Evolutionary conservation across 331 rosid species (phyloP).

Genomic region (Spiraea crenata): DNA sequence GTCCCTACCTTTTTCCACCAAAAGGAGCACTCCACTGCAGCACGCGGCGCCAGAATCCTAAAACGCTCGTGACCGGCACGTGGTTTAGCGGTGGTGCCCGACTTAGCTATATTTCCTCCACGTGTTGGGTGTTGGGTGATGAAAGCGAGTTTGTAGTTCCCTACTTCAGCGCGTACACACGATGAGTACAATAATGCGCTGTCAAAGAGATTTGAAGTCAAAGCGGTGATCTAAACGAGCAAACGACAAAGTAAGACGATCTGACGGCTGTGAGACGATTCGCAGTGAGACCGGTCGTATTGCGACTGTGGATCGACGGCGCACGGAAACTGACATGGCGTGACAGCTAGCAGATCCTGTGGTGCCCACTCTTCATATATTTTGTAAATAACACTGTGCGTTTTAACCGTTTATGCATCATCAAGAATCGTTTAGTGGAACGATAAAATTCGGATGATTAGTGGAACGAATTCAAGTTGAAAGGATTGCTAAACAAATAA

Average conservation of each 20-base stretch:
- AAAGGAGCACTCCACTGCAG: neutral
- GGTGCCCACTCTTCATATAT: constrained; percentile 18
- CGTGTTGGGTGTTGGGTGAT: neutral
- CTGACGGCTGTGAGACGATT: constrained; percentile 10
- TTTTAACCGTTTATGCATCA: too few relatives aligned
- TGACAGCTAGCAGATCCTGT: constrained; percentile 27
- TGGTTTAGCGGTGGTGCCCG: neutral
- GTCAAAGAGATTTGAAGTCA: neutral
- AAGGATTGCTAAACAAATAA: too few relatives aligned
- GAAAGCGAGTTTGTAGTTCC: neutral
- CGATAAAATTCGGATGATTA: too few relatives aligned
- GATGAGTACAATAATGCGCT: too few relatives aligned
- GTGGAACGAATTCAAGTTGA: too few relatives aligned
- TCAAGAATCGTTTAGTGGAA: too few relatives aligned
- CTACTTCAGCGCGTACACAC: neutral
- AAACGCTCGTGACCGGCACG: neutral
- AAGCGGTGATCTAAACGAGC: constrained; percentile 3
- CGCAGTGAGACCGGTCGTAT: neutral
- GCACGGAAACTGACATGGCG: constrained; percentile 19
- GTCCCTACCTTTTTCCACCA: neutral
- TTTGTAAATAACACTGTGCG: too few relatives aligned
- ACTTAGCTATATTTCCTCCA: neutral
- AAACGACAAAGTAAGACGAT: neutral
- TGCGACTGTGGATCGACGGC: constrained; percentile 17
- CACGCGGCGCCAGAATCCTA: constrained; percentile 4